Base-by-base conservation (phyloP, 2,329 filamentous ascomycete genomes). In the Diplodia intermedia region DNA sequence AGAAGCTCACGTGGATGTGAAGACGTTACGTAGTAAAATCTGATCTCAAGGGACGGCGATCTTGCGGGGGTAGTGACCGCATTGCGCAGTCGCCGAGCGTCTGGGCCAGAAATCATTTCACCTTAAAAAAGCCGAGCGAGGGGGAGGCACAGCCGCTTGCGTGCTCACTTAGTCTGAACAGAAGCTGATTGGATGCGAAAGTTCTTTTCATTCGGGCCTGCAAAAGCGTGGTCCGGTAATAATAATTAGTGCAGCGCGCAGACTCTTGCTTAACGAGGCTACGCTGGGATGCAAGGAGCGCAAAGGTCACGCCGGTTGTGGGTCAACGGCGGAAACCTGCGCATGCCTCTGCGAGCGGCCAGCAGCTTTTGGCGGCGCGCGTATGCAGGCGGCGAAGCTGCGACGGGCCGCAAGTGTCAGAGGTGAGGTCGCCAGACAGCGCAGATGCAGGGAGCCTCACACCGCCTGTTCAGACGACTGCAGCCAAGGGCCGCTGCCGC, bases 41-140 rank as follows among this genome's bases (percentile, higher is more conserved):
- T 63, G 60, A 63, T 63, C 60, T 63, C 31, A n/a, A 63, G 47
- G 43, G 43, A 52, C 31, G 60, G 50, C 50, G 60, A 63, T 63
- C 60, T 63, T 63, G 60, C 60, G 60, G 60, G 60, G 60, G 26
- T 47, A 63, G 60, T 63, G 60, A 63, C 60, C 60, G 60, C 60
- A 63, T 63, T 63, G 60, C 60, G 47, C 60, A 63, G 43, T 52
- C 29, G 47, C 60, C 57, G 60, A 63, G 47, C 47, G 40, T 23
- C 60, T 63, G 47, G 60, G 20, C 60, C 60, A 52, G n/a, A 49
- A 52, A 63, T 55, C 31, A 26, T 65, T 29, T 55, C 50, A 33
- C 62, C 29, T 55, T 53, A 20, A 65, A 40, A 65, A 38, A 43
- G 49, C 57, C 47, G 49, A 65, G 31, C 61, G 49, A 65, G 31